Evolutionary conservation across 768 basidiomycete genomes (phyloP).

Genomic region (Auricularia heimuer): DNA sequence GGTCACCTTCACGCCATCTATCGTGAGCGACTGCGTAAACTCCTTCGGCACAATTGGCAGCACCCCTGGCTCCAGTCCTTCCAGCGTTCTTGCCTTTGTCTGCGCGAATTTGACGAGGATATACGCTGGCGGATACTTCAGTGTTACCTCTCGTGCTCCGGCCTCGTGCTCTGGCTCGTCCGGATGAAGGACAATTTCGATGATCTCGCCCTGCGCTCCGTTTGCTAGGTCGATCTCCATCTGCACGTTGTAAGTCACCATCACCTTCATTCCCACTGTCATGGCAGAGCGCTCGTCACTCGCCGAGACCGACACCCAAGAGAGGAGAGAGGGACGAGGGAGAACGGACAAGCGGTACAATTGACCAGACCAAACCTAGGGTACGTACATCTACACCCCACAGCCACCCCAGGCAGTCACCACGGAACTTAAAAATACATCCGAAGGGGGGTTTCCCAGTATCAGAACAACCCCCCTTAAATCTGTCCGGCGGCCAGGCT

Average conservation of each 20-base stretch:
- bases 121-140: constrained; percentile 22
- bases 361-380: no score
- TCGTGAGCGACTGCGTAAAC: constrained; percentile 13
- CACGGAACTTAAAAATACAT: no score
- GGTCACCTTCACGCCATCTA: constrained; percentile 3
- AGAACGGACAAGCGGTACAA: no score
- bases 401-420: no score
- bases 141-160: constrained; percentile 6
- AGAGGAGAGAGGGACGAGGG: no score
- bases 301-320: no score
- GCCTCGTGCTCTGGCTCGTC: constrained; percentile 15
- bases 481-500: no score
- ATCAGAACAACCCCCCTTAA: no score
- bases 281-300: no score
- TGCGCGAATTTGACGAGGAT: constrained; percentile 24
- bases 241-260: constrained; percentile 28
- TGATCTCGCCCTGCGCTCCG: constrained; percentile 26
- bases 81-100: constrained; percentile 17
- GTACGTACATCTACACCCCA: no score
- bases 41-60: constrained; percentile 23
- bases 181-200: constrained; percentile 24
- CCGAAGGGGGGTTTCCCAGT: no score
- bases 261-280: constrained; percentile 31
- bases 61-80: constrained; percentile 21
- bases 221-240: constrained; percentile 33